Evolutionary conservation across 345 rosid genomes (phyloP).

Genomic region (Salix caprea): DNA sequence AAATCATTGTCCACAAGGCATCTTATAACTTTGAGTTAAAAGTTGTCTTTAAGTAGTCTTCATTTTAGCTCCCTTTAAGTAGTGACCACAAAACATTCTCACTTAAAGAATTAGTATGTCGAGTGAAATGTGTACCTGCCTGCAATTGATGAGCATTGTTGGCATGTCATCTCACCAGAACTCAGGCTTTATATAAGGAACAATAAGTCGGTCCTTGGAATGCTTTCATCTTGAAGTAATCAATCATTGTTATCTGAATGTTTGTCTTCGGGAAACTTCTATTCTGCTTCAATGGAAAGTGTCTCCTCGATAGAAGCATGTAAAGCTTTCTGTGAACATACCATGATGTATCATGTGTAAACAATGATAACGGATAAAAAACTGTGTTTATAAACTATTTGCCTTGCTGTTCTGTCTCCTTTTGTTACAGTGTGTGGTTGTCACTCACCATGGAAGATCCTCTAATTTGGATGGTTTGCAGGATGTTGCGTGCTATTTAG

Average conservation of each 20-base stretch:
- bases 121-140: background rate
- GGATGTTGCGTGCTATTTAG: background rate
- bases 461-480: background rate
- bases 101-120: background rate
- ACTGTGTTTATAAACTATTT: background rate
- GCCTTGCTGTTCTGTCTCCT: background rate
- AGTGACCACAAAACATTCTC: background rate
- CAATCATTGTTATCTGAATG: background rate
- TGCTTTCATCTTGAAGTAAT: background rate
- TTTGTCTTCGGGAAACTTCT: background rate
- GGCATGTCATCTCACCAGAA: background rate
- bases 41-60: background rate
- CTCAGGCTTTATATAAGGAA: background rate
- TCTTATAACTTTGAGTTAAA: background rate
- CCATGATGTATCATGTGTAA: background rate
- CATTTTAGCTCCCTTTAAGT: background rate
- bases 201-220: background rate
- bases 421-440: background rate
- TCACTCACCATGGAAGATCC: background rate
- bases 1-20: background rate
- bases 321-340: background rate
- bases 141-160: background rate
- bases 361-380: background rate
- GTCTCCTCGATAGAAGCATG: background rate
- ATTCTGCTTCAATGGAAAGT: background rate